Conservation (phyloP, 192 early-diverging fungal species). For the Mortierella claussenii region DNA sequence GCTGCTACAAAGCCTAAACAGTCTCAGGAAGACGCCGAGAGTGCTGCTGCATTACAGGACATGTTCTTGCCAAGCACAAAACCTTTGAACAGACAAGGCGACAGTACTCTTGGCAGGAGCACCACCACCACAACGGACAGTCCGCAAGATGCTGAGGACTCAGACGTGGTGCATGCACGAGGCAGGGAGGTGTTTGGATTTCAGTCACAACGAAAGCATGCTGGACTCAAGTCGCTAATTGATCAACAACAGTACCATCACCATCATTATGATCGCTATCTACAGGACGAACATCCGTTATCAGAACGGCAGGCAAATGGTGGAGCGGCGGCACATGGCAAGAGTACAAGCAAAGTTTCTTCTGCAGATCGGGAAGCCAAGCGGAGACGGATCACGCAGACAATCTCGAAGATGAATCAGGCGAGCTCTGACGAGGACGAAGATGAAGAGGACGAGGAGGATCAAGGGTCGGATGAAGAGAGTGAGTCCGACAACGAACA, state of each 20-base stretch:
- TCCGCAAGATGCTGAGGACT: background rate
- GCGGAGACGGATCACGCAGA: slow-evolving; percentile 8
- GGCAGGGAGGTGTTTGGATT: slow-evolving; percentile 54
- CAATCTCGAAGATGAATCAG: slow-evolving; percentile 24
- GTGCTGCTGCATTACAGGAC: slow-evolving; percentile 20
- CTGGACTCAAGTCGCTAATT: slow-evolving; percentile 40
- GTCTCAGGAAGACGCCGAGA: slow-evolving; percentile 7
- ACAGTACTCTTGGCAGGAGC: no score
- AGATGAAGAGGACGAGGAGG: slow-evolving; percentile 42
- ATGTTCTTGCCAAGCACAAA: slow-evolving; percentile 23
- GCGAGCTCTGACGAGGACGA: slow-evolving; percentile 51
- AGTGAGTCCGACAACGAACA: slow-evolving; percentile 39
- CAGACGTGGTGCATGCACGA: slow-evolving; percentile 11
- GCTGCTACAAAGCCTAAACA: slow-evolving; percentile 5
- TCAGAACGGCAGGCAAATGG: no score
- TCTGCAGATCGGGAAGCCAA: slow-evolving; percentile 11
- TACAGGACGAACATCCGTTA: no score
- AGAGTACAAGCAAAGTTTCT: background rate
- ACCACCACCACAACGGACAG: background rate
- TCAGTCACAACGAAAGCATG: slow-evolving; percentile 11
- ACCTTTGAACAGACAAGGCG: background rate
- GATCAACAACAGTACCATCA: slow-evolving; percentile 9
- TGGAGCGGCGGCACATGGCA: background rate
- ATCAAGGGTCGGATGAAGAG: slow-evolving; percentile 29
- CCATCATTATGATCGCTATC: no score